phyloP scores from a whole-genome alignment of 129 eudicot species.

The Saposhnikovia divaricata region DNA sequence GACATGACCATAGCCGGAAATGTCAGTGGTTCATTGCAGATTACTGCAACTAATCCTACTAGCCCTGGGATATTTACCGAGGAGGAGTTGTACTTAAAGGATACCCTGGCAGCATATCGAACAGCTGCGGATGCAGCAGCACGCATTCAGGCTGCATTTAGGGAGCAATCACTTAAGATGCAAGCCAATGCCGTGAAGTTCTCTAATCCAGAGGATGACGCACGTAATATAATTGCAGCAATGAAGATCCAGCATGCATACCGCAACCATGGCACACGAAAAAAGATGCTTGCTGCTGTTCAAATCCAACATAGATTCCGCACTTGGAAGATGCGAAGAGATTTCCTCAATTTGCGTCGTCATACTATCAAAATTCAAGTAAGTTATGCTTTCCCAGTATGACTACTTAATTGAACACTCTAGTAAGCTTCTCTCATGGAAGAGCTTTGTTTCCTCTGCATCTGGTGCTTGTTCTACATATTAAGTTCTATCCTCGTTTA shows the following conservation, averaged over 20 bases:
- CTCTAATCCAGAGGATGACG: slow-evolving; percentile 67
- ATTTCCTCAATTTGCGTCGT: slow-evolving; percentile 75
- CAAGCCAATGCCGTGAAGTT: slow-evolving; percentile 44
- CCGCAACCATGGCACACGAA: slow-evolving; percentile 51
- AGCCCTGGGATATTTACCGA: slow-evolving; percentile 36
- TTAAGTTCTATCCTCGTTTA: background rate
- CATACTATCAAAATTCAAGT: slow-evolving; percentile 91
- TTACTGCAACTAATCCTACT: slow-evolving; percentile 32
- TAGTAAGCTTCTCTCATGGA: background rate
- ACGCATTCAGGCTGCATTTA: slow-evolving; percentile 87
- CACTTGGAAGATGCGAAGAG: slow-evolving; percentile 78
- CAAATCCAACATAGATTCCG: slow-evolving; percentile 82
- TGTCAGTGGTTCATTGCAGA: slow-evolving; percentile 67
- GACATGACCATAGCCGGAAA: slow-evolving; percentile 97
- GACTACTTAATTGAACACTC: background rate
- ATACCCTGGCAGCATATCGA: slow-evolving; percentile 83
- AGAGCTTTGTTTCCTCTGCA: background rate
- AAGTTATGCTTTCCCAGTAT: slow-evolving; percentile 10
- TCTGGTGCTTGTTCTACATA: background rate
- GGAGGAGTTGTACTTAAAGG: slow-evolving; percentile 75
- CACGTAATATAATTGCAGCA: slow-evolving; percentile 80
- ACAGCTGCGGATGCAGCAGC: slow-evolving; percentile 99
- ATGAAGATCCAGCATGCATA: slow-evolving; percentile 96
- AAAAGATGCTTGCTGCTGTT: slow-evolving; percentile 75
- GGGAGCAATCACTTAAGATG: slow-evolving; percentile 69